These are phyloP conservation scores for Heritiera littoralis DNA, from an alignment of 345 rosid species.

Conservation along the genomic window DNA sequence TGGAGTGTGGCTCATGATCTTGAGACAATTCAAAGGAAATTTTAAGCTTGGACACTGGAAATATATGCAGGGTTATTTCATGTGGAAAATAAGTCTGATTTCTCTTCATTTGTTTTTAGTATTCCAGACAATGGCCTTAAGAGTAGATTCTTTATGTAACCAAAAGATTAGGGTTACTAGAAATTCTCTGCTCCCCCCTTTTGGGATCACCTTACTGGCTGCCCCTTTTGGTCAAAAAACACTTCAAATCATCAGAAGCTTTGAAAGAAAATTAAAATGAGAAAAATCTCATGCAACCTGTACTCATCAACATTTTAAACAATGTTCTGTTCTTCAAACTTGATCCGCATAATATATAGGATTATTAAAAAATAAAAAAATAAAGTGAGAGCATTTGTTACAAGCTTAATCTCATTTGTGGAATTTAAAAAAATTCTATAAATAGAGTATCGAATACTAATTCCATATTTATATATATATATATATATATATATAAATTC, in stretches of 20 bases:
- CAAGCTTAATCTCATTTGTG: no score
- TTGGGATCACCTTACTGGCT: constrained; percentile 19
- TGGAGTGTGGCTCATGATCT: not conserved
- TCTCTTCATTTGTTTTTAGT: not conserved
- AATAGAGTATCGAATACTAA: no score
- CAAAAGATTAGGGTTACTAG: not conserved
- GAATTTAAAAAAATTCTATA: no score
- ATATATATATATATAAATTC: no score
- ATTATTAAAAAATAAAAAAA: no score
- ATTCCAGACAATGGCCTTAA: not conserved
- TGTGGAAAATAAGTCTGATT: not conserved
- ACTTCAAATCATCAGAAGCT: not conserved
- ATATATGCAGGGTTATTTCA: not conserved
- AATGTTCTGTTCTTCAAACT: not conserved
- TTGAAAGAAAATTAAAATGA: not conserved
- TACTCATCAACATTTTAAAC: not conserved
- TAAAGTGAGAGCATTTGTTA: no score
- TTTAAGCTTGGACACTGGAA: not conserved
- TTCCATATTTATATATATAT: no score
- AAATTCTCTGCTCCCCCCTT: constrained; percentile 2
- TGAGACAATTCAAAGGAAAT: constrained; percentile 2
- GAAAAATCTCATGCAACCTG: no score
- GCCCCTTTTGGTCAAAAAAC: constrained; percentile 16
- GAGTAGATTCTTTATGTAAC: not conserved
- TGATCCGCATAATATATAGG: not conserved